Conservation (phyloP, 2,329 filamentous ascomycete species). For the Colletotrichum somersetense region DNA sequence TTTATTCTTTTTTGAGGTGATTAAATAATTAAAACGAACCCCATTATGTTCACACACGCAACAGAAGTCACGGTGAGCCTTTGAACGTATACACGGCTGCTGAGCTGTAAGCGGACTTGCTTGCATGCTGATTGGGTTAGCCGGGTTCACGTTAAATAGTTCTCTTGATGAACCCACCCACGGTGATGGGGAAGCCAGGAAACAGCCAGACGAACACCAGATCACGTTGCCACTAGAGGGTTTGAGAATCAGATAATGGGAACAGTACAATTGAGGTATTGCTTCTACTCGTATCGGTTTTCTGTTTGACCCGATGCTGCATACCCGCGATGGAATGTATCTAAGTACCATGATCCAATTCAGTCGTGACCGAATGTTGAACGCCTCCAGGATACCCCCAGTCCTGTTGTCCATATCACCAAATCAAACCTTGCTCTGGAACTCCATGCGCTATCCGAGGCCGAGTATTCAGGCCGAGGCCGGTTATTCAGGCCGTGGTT, state of each 20-base stretch:
- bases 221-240: no score
- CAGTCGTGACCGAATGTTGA: slow-evolving; percentile 23
- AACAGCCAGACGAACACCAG: not conserved
- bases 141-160: not conserved
- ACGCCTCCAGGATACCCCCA: slow-evolving; percentile 14
- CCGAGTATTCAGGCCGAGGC: not conserved
- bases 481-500: not conserved
- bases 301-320: slow-evolving; percentile 30
- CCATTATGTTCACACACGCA: not conserved
- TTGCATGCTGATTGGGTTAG: not conserved
- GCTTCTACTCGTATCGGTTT: slow-evolving; percentile 35
- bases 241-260: no score
- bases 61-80: not conserved
- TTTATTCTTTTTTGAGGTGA: not conserved
- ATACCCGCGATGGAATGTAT: not conserved
- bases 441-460: slow-evolving; percentile 21
- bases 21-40: not conserved
- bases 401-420: slow-evolving; percentile 1
- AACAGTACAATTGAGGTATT: not conserved
- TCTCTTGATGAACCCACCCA: not conserved
- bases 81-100: not conserved
- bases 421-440: slow-evolving; percentile 5
- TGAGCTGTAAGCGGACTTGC: slow-evolving; percentile 5
- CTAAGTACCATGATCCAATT: slow-evolving; percentile 18
- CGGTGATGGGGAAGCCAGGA: not conserved